Percentiles rank a stretch among this genome's conserved stretches.
Evolutionary conservation across 768 basidiomycete genomes (phyloP).

Genomic region (Termitomyces sp.): DNA sequence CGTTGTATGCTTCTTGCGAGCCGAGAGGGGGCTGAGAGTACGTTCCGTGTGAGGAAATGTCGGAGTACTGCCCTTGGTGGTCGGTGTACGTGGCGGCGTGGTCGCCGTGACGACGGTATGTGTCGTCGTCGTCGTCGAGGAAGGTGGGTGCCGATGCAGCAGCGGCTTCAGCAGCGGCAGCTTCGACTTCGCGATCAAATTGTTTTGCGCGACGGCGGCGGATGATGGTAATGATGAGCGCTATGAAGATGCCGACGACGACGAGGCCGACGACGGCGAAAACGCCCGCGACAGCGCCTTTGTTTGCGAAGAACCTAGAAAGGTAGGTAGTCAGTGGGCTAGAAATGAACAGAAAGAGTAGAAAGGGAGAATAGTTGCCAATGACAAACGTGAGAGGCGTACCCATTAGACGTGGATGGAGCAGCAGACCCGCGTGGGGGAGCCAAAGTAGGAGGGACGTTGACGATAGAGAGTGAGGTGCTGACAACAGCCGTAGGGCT

Average conservation of each 20-base stretch:
- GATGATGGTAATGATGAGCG: slow-evolving; percentile 41
- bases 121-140: slow-evolving; percentile 45
- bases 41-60: slow-evolving; percentile 39
- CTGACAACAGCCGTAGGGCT: no score
- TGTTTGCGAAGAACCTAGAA: slow-evolving; percentile 47
- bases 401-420: slow-evolving; percentile 5
- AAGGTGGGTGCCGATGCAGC: slow-evolving; percentile 46
- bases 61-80: slow-evolving; percentile 10
- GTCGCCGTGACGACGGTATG: not conserved
- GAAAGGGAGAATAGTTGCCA: not conserved
- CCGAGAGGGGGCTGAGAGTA: slow-evolving; percentile 41
- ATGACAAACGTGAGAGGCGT: not conserved
- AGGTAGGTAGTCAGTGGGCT: not conserved
- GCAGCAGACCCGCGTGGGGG: not conserved
- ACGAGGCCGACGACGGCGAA: slow-evolving; percentile 70
- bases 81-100: not conserved
- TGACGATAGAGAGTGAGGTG: not conserved
- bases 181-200: slow-evolving; percentile 70
- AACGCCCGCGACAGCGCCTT: slow-evolving; percentile 63
- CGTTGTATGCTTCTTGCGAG: slow-evolving; percentile 38
- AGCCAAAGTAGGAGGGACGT: not conserved
- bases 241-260: slow-evolving; percentile 43
- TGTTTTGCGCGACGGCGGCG: slow-evolving; percentile 58
- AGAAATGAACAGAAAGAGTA: no score
- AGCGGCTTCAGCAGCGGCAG: slow-evolving; percentile 62